phyloP scores from a whole-genome alignment of 306 rosid genomes.

The Cicer pinnatifidum region DNA sequence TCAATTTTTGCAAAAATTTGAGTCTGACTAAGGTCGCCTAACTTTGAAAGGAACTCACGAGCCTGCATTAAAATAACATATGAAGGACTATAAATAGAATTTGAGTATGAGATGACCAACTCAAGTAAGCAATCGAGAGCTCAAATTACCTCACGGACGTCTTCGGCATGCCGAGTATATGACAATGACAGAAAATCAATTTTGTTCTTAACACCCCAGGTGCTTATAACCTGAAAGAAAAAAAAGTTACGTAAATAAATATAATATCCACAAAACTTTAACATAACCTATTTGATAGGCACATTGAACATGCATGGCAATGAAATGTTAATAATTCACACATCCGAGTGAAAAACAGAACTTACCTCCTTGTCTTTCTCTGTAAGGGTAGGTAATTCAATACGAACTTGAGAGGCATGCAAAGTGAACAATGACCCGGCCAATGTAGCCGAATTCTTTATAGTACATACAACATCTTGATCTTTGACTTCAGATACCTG shows the following conservation, averaged over 20 bases:
- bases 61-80: constrained; percentile 61
- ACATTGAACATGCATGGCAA: not conserved
- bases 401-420: constrained; percentile 89
- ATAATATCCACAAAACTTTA: constrained; percentile 12
- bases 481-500: constrained; percentile 89
- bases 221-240: constrained; percentile 76
- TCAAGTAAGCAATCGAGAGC: constrained; percentile 32
- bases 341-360: constrained; percentile 24
- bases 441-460: constrained; percentile 91
- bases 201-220: constrained; percentile 85
- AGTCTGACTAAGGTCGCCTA: constrained; percentile 74
- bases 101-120: constrained; percentile 33
- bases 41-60: constrained; percentile 78
- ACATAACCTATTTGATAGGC: constrained; percentile 2
- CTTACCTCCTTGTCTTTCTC: constrained; percentile 83
- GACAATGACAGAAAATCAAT: constrained; percentile 94
- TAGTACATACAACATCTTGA: constrained; percentile 75
- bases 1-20: constrained; percentile 96
- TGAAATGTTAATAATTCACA: constrained; percentile 27
- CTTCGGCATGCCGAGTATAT: constrained; percentile 81
- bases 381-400: constrained; percentile 89
- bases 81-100: constrained; percentile 22
- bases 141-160: constrained; percentile 73
- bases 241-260: not conserved
- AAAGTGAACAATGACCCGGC: constrained; percentile 89